A percentile compares a stretch with the other conserved stretches of the same genome.
Conservation (phyloP, 2,329 filamentous ascomycete genomes). For the Monilinia fructigena region DNA sequence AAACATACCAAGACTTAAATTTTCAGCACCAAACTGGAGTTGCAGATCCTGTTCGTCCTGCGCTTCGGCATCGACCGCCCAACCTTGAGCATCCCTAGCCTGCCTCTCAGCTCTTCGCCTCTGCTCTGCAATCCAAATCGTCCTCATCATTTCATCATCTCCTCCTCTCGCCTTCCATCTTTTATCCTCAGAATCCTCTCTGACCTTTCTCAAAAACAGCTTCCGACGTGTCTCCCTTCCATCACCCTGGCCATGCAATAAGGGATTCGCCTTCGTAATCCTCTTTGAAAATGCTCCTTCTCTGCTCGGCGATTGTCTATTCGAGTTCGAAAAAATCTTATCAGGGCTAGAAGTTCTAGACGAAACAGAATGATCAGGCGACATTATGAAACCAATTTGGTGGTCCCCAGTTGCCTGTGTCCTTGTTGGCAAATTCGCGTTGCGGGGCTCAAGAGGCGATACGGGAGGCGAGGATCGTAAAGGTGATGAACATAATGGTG, state of each 20-base stretch:
- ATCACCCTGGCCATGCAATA: conserved; percentile 57
- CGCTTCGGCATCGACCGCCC: conserved; percentile 25
- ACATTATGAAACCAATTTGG: neutral
- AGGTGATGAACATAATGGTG: conserved; percentile 22
- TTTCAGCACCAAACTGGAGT: conserved; percentile 10
- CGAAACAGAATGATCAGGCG: conserved; percentile 12
- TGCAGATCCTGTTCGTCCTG: conserved; percentile 26
- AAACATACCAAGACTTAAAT: conserved; percentile 23
- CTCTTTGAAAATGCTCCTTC: conserved; percentile 43
- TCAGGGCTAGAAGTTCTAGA: neutral
- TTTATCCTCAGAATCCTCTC: conserved; percentile 58
- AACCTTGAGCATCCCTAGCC: conserved; percentile 36
- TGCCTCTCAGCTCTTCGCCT: conserved; percentile 39
- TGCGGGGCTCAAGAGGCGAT: conserved; percentile 20
- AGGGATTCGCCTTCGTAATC: conserved; percentile 60
- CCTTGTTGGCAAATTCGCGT: conserved; percentile 7
- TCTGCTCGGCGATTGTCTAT: conserved; percentile 20
- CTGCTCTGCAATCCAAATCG: conserved; percentile 44
- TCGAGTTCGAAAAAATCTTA: conserved; percentile 7
- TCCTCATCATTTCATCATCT: conserved; percentile 54
- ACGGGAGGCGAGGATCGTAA: conserved; percentile 20
- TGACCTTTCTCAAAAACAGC: conserved; percentile 67
- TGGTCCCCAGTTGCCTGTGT: neutral
- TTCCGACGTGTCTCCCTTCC: conserved; percentile 62
- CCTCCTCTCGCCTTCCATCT: conserved; percentile 60